These are phyloP conservation scores for Raphanus raphanistrum DNA, from an alignment of 345 rosid species.

Conservation along the genomic window DNA sequence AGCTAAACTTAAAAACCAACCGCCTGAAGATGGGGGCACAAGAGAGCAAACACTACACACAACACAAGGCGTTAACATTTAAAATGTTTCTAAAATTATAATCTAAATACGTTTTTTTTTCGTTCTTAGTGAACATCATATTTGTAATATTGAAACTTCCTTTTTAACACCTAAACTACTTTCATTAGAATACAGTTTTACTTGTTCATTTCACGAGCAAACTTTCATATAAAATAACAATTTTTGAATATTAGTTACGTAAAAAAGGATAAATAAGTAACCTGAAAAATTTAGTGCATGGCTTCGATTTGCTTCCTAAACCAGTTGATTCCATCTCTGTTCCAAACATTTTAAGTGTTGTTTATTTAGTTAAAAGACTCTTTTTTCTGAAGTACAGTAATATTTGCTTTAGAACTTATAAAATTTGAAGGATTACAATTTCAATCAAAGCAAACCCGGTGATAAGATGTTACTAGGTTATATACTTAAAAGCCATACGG, in stretches of 20 bases:
- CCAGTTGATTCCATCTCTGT: slow-evolving; percentile 50
- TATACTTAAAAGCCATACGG: no score
- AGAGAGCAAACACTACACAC: slow-evolving; percentile 1
- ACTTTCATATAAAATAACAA: slow-evolving; percentile 20
- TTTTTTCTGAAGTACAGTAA: neutral
- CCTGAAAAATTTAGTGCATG: slow-evolving; percentile 99
- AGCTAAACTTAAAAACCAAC: slow-evolving; percentile 9
- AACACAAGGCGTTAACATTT: neutral
- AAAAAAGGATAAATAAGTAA: slow-evolving; percentile 59
- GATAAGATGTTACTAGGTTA: no score
- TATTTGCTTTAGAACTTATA: neutral
- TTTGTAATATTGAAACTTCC: neutral
- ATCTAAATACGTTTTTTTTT: neutral
- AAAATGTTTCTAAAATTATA: slow-evolving; percentile 7
- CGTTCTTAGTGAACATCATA: neutral
- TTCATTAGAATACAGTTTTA: slow-evolving; percentile 22
- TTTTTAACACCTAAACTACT: slow-evolving; percentile 25
- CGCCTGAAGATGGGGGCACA: slow-evolving; percentile 2
- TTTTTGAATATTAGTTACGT: slow-evolving; percentile 44
- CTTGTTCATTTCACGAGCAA: neutral
- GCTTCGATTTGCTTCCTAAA: slow-evolving; percentile 99
- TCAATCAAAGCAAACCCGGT: no score
- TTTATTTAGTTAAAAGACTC: neutral
- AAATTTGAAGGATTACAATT: no score
- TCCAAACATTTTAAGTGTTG: neutral